Conservation (phyloP, 192 early-diverging fungal species). For the Coemansia sp. region DNA sequence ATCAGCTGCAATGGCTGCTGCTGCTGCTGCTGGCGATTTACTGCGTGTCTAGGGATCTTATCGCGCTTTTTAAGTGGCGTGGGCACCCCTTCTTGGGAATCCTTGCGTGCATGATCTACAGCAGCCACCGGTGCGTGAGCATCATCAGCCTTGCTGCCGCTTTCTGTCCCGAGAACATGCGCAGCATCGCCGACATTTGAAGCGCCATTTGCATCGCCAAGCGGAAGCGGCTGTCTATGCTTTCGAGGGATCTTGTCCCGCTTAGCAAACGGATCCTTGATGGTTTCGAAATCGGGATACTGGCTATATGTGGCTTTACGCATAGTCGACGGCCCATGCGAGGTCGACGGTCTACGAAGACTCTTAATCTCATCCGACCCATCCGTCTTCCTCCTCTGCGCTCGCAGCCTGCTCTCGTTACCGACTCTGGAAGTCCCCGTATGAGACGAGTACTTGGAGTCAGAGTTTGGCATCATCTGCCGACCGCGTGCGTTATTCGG, state of each 20-base stretch:
- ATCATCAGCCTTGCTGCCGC: too few species aligned
- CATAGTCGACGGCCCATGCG: constrained; percentile 24
- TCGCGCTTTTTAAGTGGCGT: constrained; percentile 32
- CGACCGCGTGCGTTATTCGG: not conserved
- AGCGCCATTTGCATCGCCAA: not conserved
- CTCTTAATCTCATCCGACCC: constrained; percentile 20
- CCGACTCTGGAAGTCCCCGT: constrained; percentile 10
- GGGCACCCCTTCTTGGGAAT: constrained; percentile 6
- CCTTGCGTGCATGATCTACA: not conserved
- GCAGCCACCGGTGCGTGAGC: not conserved
- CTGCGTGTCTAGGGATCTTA: constrained; percentile 31
- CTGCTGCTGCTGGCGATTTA: constrained; percentile 5
- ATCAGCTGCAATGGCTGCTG: constrained; percentile 5
- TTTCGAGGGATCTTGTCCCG: constrained; percentile 51
- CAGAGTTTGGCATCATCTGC: constrained; percentile 12
- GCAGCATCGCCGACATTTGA: not conserved
- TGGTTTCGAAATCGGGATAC: constrained; percentile 49
- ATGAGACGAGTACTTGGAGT: constrained; percentile 20
- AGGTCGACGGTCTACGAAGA: constrained; percentile 27
- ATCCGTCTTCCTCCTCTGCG: constrained; percentile 41
- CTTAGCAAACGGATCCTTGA: constrained; percentile 53
- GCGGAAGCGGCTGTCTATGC: constrained; percentile 4
- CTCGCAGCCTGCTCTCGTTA: constrained; percentile 21
- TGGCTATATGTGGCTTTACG: constrained; percentile 47
- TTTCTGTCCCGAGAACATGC: not conserved